These are phyloP conservation scores for Martiniozyma asiatica DNA, from an alignment of 1,139 yeast genomes.

Conservation along the genomic window DNA sequence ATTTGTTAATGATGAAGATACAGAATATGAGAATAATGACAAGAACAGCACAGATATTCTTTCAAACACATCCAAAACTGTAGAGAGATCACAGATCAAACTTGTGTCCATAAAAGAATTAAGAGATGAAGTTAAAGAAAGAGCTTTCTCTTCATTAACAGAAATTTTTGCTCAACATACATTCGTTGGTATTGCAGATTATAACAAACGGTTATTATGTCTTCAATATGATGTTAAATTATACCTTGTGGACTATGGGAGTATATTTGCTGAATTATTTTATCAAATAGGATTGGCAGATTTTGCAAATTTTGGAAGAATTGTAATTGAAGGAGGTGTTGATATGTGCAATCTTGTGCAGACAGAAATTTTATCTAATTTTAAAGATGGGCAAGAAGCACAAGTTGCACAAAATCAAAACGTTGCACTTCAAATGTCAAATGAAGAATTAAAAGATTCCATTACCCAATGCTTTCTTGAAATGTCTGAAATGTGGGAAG, in stretches of 20 bases:
- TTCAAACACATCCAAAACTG: not conserved
- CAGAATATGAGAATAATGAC: not conserved
- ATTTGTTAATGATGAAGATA: not conserved
- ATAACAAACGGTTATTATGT: slow-evolving; percentile 55
- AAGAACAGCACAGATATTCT: not conserved
- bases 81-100: slow-evolving; percentile 25
- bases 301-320: slow-evolving; percentile 71
- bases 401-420: too few species aligned
- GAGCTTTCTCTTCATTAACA: slow-evolving; percentile 44
- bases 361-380: slow-evolving; percentile 14
- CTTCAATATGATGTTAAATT: slow-evolving; percentile 74
- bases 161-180: slow-evolving; percentile 57
- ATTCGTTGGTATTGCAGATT: slow-evolving; percentile 78
- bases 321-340: slow-evolving; percentile 31
- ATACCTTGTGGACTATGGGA: slow-evolving; percentile 70
- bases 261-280: slow-evolving; percentile 55
- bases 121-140: slow-evolving; percentile 35
- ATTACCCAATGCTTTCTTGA: slow-evolving; percentile 23
- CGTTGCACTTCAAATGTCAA: too few species aligned
- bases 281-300: slow-evolving; percentile 72
- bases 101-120: slow-evolving; percentile 51
- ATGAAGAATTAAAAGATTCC: slow-evolving; percentile 14
- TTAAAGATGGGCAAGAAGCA: not conserved
- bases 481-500: slow-evolving; percentile 68
- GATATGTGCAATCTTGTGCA: slow-evolving; percentile 13